A percentile compares a stretch with the other conserved stretches of the same genome.
Conservation (phyloP, 805 yeast species). For the Wickerhamiella brachini region DNA sequence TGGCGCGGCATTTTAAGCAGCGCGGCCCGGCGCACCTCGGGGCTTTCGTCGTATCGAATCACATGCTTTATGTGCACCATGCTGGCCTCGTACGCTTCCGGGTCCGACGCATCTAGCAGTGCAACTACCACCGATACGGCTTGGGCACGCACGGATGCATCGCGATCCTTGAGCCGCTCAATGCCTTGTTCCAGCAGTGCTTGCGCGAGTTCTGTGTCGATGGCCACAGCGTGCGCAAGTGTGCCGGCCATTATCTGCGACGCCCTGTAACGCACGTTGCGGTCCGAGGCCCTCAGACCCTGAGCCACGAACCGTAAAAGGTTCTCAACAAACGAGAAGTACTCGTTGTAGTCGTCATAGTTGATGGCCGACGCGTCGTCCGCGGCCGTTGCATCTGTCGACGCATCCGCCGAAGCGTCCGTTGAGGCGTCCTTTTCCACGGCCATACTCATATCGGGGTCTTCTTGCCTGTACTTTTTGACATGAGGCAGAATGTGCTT, state of each 20-base stretch:
- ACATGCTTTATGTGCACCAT: constrained; percentile 32
- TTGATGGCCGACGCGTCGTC: constrained; percentile 29
- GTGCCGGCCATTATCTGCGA: constrained; percentile 61
- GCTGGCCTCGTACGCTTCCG: constrained; percentile 22
- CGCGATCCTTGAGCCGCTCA: constrained; percentile 51
- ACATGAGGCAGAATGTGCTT: constrained; percentile 52
- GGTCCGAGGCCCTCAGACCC: constrained; percentile 67
- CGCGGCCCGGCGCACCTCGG: constrained; percentile 84
- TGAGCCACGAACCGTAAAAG: constrained; percentile 31
- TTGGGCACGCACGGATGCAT: constrained; percentile 64
- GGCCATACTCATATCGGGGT: no score
- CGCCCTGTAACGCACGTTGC: constrained; percentile 64
- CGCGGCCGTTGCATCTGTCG: background rate
- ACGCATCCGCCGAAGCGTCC: background rate
- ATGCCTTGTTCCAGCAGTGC: constrained; percentile 46
- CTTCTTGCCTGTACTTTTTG: constrained; percentile 22
- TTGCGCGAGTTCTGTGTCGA: constrained; percentile 59
- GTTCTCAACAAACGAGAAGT: constrained; percentile 8
- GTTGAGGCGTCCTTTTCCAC: background rate
- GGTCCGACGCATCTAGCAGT: constrained; percentile 48
- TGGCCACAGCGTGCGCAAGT: constrained; percentile 58
- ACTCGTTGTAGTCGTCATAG: constrained; percentile 10
- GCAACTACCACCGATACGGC: constrained; percentile 69
- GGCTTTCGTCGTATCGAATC: constrained; percentile 62
- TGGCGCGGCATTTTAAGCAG: constrained; percentile 53